phyloP scores from a whole-genome alignment of 352 stramenopile genomes.

The Globisporangium perplexum region DNA sequence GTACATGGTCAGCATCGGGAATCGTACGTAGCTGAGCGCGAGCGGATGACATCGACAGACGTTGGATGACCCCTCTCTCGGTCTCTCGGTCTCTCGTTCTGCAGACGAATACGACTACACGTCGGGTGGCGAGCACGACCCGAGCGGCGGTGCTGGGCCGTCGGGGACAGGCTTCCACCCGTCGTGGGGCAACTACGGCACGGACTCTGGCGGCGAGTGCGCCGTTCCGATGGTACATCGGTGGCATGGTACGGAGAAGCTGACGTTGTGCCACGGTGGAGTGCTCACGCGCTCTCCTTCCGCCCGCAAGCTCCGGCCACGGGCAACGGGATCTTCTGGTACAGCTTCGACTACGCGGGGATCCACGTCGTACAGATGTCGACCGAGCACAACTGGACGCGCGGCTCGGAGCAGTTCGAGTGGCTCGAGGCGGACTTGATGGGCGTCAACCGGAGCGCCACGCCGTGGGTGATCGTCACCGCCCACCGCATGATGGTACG shows the following conservation, averaged over 20 bases:
- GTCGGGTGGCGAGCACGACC: conserved; percentile 40
- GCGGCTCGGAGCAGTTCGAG: conserved; percentile 78
- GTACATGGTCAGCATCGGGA: conserved; percentile 78
- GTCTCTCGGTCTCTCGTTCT: neutral
- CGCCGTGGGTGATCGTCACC: conserved; percentile 90
- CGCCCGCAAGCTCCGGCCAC: conserved; percentile 37
- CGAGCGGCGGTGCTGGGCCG: conserved; percentile 36
- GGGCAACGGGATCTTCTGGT: conserved; percentile 76
- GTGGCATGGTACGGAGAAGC: conserved; percentile 38
- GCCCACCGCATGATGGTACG: conserved; percentile 85
- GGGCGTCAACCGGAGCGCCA: conserved; percentile 69
- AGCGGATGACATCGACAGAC: neutral
- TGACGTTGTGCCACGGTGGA: neutral
- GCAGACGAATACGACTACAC: conserved; percentile 66
- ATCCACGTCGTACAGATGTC: conserved; percentile 90
- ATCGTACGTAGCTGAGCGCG: conserved; percentile 41
- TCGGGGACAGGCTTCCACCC: conserved; percentile 53
- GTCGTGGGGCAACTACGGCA: conserved; percentile 58
- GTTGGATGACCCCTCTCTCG: neutral
- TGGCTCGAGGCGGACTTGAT: conserved; percentile 83
- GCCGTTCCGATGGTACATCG: conserved; percentile 62
- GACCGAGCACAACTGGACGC: conserved; percentile 87
- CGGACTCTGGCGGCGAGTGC: conserved; percentile 60
- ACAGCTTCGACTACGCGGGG: conserved; percentile 87
- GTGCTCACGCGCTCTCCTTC: conserved; percentile 4